Percentiles rank a stretch among this genome's conserved stretches.
These are phyloP conservation scores for Fusarium sarcochroum DNA, from an alignment of 2,329 filamentous ascomycete species.

Conservation along the genomic window DNA sequence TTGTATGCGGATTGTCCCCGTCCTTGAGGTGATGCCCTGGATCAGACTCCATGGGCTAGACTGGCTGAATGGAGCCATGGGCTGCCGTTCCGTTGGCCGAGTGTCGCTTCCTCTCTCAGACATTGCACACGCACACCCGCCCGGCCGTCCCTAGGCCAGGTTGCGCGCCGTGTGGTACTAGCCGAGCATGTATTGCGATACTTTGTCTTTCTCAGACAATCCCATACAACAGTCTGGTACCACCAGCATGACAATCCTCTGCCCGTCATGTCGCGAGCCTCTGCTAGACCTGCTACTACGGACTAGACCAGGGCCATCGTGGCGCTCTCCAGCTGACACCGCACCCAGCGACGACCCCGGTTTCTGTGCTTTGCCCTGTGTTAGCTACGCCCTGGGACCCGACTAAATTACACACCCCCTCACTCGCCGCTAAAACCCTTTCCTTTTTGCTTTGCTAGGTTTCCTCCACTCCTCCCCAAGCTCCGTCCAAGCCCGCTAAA, in stretches of 20 bases:
- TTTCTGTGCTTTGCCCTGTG: slow-evolving; percentile 41
- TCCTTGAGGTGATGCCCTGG: slow-evolving; percentile 26
- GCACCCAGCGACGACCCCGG: slow-evolving; percentile 39
- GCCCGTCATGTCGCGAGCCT: slow-evolving; percentile 35
- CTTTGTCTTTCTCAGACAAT: slow-evolving; percentile 17
- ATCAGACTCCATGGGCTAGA: slow-evolving; percentile 21
- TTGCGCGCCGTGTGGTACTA: slow-evolving; percentile 41
- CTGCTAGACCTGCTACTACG: slow-evolving; percentile 33
- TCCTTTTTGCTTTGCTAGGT: not conserved
- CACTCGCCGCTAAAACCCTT: slow-evolving; percentile 34
- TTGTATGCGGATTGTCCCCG: slow-evolving; percentile 32
- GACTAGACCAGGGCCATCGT: slow-evolving; percentile 47
- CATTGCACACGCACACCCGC: slow-evolving; percentile 44
- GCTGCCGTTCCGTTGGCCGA: slow-evolving; percentile 47
- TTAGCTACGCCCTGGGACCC: slow-evolving; percentile 24
- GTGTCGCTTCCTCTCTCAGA: slow-evolving; percentile 46
- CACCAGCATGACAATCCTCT: slow-evolving; percentile 29
- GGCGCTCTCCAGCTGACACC: slow-evolving; percentile 50
- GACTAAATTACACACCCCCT: slow-evolving; percentile 22
- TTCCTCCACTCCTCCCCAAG: slow-evolving; percentile 39
- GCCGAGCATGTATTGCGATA: slow-evolving; percentile 28
- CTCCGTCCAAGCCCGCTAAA: slow-evolving; percentile 35
- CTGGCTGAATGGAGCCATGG: slow-evolving; percentile 38
- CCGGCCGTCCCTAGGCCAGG: slow-evolving; percentile 36
- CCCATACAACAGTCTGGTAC: slow-evolving; percentile 31